Evolutionary conservation across 495 filamentous ascomycete genomes (phyloP), one percentile per base, ranked within the genome.

Genomic region (Penicillium paxilli): DNA sequence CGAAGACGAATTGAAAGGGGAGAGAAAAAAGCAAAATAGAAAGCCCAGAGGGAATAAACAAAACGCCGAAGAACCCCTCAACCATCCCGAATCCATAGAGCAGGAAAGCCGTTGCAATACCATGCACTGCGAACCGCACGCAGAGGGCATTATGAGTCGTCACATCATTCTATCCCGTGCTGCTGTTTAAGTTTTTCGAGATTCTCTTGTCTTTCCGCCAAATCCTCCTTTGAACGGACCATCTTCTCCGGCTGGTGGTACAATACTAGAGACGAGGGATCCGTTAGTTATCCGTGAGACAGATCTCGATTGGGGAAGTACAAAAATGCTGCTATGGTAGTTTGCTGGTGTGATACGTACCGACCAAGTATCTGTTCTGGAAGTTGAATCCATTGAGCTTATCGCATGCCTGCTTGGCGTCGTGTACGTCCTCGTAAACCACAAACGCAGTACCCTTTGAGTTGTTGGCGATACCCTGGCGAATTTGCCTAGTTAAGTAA

Each of bases 381-480:
- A 98, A 98, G 77, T 98, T 98, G 84, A 95, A 98, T 66, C 94
- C 94, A 77, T 98, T 98, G 66, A 98, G 80, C 80, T 97, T 97
- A 81, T 98, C 94, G 80, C 95, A 96, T 63, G 94, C 95, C 74
- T 88, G 84, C 77, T 98, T 98, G 57, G 94, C 93, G 81, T 98
- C 94, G 85, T 96, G 91, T 22, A 97, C 95, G 78, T 98, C 95
- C 71, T 98, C 95, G 79, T 95, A 98, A 69, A 98, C 94, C 44
- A 98, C 95, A 77, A 96, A 98, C 64, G 91, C 93, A 23, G 94
- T 98, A 64, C 94, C 94, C 72, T 98, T 98, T 59, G 94, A 96
- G 69, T 95, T 95, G 75, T 85, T 92, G 54, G 93, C 91, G 64
- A 96, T 98, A 63, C 94, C 94, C 76, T 97, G 92, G 67, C 94